These are phyloP conservation scores for Citrus inodora DNA, from an alignment of 345 rosid species.

Conservation along the genomic window DNA sequence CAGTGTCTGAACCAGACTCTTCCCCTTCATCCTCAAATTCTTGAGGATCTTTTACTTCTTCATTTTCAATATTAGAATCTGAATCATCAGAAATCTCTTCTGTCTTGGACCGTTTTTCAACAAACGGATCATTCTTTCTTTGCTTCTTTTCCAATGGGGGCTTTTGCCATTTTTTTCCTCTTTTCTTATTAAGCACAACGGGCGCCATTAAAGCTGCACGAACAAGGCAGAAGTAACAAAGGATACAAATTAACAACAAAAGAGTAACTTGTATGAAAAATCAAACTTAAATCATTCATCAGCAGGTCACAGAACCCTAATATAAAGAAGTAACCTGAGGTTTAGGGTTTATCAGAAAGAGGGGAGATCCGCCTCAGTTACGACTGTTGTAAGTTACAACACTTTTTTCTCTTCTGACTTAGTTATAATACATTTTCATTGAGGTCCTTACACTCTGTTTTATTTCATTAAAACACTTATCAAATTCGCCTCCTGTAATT, in stretches of 20 bases:
- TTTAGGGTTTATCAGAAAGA: conserved; percentile 8
- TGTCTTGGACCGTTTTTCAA: conserved; percentile 32
- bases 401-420: too few species aligned
- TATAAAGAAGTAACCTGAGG: too few species aligned
- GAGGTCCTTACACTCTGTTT: fast-evolving
- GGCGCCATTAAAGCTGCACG: conserved; percentile 32
- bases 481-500: too few species aligned
- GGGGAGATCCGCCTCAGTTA: too few species aligned
- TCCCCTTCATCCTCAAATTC: conserved; percentile 41
- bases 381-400: too few species aligned
- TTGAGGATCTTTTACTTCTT: conserved; percentile 33
- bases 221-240: too few species aligned
- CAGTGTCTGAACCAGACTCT: conserved; percentile 38
- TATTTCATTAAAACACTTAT: too few species aligned
- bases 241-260: too few species aligned
- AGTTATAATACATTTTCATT: too few species aligned
- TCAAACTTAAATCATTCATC: too few species aligned
- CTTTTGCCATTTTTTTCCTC: conserved; percentile 35
- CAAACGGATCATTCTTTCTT: conserved; percentile 37
- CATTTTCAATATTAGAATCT: conserved; percentile 42
- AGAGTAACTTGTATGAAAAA: too few species aligned
- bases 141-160: conserved; percentile 51
- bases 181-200: conserved; percentile 46
- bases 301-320: too few species aligned
- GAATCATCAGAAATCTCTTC: conserved; percentile 42